Conservation (phyloP, 306 rosid species). For the Cucurbita maxima region DNA sequence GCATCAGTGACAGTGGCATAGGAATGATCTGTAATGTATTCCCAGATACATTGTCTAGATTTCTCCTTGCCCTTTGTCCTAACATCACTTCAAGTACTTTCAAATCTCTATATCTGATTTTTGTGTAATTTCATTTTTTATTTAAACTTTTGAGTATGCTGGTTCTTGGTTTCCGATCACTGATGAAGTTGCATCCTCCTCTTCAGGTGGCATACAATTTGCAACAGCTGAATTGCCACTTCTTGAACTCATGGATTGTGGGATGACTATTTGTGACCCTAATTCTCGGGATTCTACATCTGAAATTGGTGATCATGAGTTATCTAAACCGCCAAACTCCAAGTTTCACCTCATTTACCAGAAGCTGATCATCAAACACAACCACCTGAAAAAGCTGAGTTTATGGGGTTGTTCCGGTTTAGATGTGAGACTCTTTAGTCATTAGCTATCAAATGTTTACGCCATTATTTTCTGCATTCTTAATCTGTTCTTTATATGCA, state of each 20-base stretch:
- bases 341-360: constrained; percentile 48
- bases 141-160: background rate
- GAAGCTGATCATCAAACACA: constrained; percentile 77
- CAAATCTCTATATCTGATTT: background rate
- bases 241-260: constrained; percentile 97
- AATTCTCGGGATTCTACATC: constrained; percentile 22
- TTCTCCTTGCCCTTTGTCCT: constrained; percentile 92
- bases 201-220: constrained; percentile 86
- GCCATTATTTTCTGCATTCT: constrained; percentile 13
- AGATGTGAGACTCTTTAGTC: constrained; percentile 46
- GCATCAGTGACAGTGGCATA: constrained; percentile 85
- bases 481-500: constrained; percentile 23
- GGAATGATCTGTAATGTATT: constrained; percentile 88
- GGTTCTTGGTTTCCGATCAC: background rate
- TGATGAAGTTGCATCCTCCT: constrained; percentile 11
- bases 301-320: constrained; percentile 19
- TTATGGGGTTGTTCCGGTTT: constrained; percentile 96
- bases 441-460: background rate
- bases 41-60: constrained; percentile 64
- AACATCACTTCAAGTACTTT: constrained; percentile 87
- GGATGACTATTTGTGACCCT: constrained; percentile 81
- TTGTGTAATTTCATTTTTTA: background rate
- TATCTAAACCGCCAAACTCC: constrained; percentile 19
- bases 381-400: constrained; percentile 69
- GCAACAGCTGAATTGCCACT: constrained; percentile 82